Evolutionary conservation across 331 rosid genomes (phyloP).

Genomic region (Cucumis variabilis): DNA sequence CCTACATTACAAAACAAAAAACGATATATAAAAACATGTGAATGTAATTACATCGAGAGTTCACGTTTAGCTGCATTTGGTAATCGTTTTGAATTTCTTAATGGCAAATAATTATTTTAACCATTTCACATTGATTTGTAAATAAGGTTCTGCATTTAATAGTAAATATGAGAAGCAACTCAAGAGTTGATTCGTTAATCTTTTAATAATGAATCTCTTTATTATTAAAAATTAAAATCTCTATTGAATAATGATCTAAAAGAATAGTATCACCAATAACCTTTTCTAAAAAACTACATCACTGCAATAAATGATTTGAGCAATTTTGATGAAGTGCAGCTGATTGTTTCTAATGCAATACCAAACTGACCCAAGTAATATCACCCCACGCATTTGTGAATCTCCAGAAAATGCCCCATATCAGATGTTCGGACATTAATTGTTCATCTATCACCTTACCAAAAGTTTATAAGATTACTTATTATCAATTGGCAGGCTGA

Average conservation of each 20-base stretch:
- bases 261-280: background rate
- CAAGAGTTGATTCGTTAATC: background rate
- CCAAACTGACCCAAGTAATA: background rate
- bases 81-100: background rate
- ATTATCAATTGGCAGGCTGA: background rate
- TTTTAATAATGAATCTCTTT: background rate
- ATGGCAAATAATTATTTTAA: background rate
- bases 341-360: background rate
- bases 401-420: conserved; percentile 1
- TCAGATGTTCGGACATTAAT: background rate
- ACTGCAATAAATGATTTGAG: background rate
- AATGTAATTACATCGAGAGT: background rate
- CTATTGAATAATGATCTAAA: background rate
- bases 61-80: background rate
- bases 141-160: background rate
- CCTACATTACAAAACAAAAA: conserved; percentile 52
- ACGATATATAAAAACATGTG: conserved; percentile 9
- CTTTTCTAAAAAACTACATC: background rate
- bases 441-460: background rate
- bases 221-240: background rate
- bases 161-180: background rate
- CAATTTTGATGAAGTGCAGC: background rate
- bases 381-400: background rate
- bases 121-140: conserved; percentile 17
- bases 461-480: background rate